Evolutionary conservation across 106 monocot species (phyloP), one percentile per base, ranked within the genome.

Genomic region (Gastrodia elata): DNA sequence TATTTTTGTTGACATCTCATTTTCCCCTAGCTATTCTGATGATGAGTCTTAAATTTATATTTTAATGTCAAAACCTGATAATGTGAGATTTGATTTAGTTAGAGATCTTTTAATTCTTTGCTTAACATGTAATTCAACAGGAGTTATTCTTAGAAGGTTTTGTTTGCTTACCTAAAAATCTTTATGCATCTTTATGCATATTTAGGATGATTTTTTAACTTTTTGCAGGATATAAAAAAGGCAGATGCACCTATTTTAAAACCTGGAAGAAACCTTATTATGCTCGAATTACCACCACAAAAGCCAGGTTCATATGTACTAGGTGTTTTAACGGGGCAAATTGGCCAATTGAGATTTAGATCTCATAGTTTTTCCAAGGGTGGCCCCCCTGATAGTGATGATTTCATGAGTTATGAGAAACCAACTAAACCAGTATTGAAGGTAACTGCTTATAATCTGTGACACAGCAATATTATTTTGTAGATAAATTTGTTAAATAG

Each of bases 391-490:
- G 97, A 98, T 26, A 86, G 76, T 85, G 93, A 98, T 83, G 97
- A 98, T 81, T 90, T 98, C 71, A 91, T 98, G 97, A 98, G 88
- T 80, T 91, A 86, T 72, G 97, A 98, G 78, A 98, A 93, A 77
- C 97, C 97, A 70, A 86, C 88, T 18, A 84, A 83, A 72, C 93
- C 97, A 52, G 97, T 98, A 76, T 79, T 98, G 64, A 93, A 98
- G 93, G 97, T 91, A 84, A n/a, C 52, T 40, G 14, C 64, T 74
- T 59, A 68, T 58, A 28, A 34, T 33, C 2, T 30, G 13, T 25
- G 57, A 27, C 4, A 25, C 57, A 25, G 26, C 7, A 25, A 58
- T 65, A 15, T 13, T 28, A 33, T 64, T 64, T 28, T 13, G 27
- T 30, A 64, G 32, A 64, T 2, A 64, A 64, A 30, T 8, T 10